phyloP scores from a whole-genome alignment of 2,329 filamentous ascomycete species.

The Didymella lethalis region DNA sequence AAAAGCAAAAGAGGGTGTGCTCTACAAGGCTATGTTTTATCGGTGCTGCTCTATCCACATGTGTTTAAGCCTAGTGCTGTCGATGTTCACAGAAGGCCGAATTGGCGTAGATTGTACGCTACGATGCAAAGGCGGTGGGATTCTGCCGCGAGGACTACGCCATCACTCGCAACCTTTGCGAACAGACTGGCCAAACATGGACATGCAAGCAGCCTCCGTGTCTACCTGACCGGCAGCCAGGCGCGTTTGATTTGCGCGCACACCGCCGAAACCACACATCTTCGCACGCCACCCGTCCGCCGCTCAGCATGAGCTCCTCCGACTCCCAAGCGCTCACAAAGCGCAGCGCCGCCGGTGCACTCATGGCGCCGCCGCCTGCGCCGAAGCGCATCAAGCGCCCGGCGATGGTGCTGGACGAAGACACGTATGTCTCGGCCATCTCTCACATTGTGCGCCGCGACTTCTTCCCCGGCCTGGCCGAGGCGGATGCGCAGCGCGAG shows the following conservation, averaged over 20 bases:
- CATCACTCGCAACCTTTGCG: slow-evolving; percentile 2
- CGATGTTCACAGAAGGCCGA: background rate
- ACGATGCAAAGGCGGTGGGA: slow-evolving; percentile 9
- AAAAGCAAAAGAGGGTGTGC: background rate
- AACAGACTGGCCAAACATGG: background rate
- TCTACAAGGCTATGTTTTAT: background rate
- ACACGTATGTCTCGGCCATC: slow-evolving; percentile 87
- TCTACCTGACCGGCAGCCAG: background rate
- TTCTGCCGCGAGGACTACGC: slow-evolving; percentile 18
- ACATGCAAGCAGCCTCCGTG: slow-evolving; percentile 1
- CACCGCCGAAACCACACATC: background rate
- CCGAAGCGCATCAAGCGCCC: slow-evolving; percentile 92
- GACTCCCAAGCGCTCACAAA: slow-evolving; percentile 71
- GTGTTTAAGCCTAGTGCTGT: background rate
- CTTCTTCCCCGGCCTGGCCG: slow-evolving; percentile 91
- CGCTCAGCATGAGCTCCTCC: slow-evolving; percentile 33
- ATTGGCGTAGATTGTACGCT: background rate
- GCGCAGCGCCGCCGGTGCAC: slow-evolving; percentile 68
- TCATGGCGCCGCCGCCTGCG: slow-evolving; percentile 88
- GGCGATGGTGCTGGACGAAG: slow-evolving; percentile 87
- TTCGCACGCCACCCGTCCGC: background rate
- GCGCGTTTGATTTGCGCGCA: slow-evolving; percentile 17
- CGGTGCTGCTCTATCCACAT: background rate
- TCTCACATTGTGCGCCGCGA: slow-evolving; percentile 95
- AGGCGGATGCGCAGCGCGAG: slow-evolving; percentile 87